Conservation (phyloP, 1,284 basidiomycete species). For the Sporisorium exsertum region DNA sequence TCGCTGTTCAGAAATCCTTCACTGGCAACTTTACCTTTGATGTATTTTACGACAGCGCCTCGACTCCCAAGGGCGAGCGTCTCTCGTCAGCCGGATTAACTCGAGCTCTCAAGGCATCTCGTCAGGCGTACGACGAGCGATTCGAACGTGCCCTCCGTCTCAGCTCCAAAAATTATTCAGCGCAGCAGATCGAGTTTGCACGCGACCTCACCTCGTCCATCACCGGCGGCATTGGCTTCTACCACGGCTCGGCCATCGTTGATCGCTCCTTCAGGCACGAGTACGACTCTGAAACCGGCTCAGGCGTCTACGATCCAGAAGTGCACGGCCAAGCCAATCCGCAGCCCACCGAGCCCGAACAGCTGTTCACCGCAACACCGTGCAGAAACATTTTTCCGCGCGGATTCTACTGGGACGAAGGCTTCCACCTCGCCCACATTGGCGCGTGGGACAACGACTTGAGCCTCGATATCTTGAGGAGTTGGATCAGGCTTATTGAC, state of each 20-base stretch:
- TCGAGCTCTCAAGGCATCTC: constrained; percentile 77
- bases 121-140: constrained; percentile 76
- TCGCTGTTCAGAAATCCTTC: constrained; percentile 83
- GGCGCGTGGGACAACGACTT: constrained; percentile 92
- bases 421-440: constrained; percentile 90
- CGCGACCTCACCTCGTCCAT: constrained; percentile 88
- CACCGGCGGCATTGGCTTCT: constrained; percentile 91
- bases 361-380: constrained; percentile 89
- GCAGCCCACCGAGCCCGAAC: constrained; percentile 73
- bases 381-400: constrained; percentile 94
- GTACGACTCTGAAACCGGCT: constrained; percentile 76
- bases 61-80: constrained; percentile 75
- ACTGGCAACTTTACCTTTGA: constrained; percentile 87
- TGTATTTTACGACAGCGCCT: constrained; percentile 81
- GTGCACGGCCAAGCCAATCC: constrained; percentile 57
- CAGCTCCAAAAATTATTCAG: constrained; percentile 67
- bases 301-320: constrained; percentile 48
- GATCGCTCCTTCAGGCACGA: constrained; percentile 85
- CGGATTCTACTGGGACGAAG: constrained; percentile 98
- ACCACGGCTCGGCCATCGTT: constrained; percentile 88
- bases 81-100: constrained; percentile 74
- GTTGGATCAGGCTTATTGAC: constrained; percentile 90
- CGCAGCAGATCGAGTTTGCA: constrained; percentile 79
- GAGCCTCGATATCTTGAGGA: constrained; percentile 86
- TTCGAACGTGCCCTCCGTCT: constrained; percentile 80